A percentile compares a stretch with the other conserved stretches of the same genome.
Conservation (phyloP, 495 filamentous ascomycete genomes). For the Delitschia confertaspora region DNA sequence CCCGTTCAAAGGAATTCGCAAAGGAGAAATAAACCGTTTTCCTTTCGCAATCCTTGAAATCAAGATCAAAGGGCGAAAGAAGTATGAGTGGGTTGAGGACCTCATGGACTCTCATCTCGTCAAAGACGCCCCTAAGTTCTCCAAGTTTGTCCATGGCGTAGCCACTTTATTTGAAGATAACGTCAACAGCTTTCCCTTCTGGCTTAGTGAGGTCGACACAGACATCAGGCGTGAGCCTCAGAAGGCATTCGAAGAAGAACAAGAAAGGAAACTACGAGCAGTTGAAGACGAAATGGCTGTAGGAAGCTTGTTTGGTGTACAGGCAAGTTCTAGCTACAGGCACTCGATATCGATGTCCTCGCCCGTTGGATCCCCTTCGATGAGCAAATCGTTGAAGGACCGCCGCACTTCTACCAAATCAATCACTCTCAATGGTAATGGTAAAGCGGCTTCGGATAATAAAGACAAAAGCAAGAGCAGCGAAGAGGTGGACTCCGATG, state of each 20-base stretch:
- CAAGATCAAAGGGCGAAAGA: slow-evolving; percentile 68
- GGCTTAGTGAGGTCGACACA: slow-evolving; percentile 79
- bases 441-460: slow-evolving; percentile 21
- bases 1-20: slow-evolving; percentile 74
- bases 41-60: slow-evolving; percentile 89
- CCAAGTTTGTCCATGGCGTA: slow-evolving; percentile 92
- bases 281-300: slow-evolving; percentile 83
- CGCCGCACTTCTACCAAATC: neutral
- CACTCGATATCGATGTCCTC: slow-evolving; percentile 12
- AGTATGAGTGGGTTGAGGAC: slow-evolving; percentile 79
- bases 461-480: slow-evolving; percentile 31
- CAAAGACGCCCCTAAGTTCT: slow-evolving; percentile 80
- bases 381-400: neutral
- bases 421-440: neutral
- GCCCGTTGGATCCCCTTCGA: slow-evolving; percentile 29
- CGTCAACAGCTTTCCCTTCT: slow-evolving; percentile 94
- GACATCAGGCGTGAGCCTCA: slow-evolving; percentile 92
- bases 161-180: slow-evolving; percentile 88
- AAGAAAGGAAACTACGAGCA: slow-evolving; percentile 65
- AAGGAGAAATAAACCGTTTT: slow-evolving; percentile 86
- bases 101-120: slow-evolving; percentile 88
- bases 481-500: slow-evolving; percentile 38
- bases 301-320: slow-evolving; percentile 63
- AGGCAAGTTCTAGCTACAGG: slow-evolving; percentile 35
- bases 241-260: slow-evolving; percentile 82